phyloP scores from a whole-genome alignment of 208 protist genomes.

The Crithidia mellificae region DNA sequence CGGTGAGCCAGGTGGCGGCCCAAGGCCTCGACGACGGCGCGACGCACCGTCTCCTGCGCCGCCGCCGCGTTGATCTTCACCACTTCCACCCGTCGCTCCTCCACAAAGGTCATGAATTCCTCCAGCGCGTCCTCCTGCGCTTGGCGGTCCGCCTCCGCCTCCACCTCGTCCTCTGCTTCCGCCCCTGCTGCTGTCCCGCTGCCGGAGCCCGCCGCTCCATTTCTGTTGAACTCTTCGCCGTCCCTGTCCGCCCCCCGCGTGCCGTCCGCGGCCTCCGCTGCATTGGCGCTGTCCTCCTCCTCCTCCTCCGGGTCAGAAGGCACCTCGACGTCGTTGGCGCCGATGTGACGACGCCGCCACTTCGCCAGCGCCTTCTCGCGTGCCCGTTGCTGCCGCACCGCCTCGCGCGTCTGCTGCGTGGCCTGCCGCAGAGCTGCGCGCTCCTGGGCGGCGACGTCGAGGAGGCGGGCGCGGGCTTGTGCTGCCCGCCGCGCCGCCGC shows the following conservation, averaged over 20 bases:
- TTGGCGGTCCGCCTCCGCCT: constrained; percentile 17
- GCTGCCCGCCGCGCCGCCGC: constrained; percentile 21
- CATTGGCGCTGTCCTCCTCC: neutral
- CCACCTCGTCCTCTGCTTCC: constrained; percentile 11
- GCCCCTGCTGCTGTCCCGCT: constrained; percentile 2
- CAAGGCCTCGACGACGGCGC: constrained; percentile 44
- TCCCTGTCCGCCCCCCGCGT: constrained; percentile 39
- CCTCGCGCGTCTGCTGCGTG: constrained; percentile 24
- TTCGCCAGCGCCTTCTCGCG: constrained; percentile 62
- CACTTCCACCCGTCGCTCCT: constrained; percentile 60
- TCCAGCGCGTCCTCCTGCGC: constrained; percentile 59
- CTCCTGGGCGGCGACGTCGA: neutral
- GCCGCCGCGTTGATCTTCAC: constrained; percentile 62
- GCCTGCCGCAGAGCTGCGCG: constrained; percentile 1
- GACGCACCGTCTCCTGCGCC: constrained; percentile 57
- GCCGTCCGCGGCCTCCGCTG: neutral
- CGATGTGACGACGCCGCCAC: constrained; percentile 91
- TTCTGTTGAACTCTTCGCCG: neutral
- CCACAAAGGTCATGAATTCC: constrained; percentile 68
- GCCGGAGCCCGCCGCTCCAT: neutral
- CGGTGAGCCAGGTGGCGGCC: constrained; percentile 62
- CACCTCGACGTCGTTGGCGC: constrained; percentile 59
- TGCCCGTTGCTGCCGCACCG: constrained; percentile 27
- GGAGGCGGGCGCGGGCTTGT: neutral
- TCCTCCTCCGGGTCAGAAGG: constrained; percentile 24